phyloP scores from a whole-genome alignment of 2,329 filamentous ascomycete species.

The Arthrobotrys sinensis region DNA sequence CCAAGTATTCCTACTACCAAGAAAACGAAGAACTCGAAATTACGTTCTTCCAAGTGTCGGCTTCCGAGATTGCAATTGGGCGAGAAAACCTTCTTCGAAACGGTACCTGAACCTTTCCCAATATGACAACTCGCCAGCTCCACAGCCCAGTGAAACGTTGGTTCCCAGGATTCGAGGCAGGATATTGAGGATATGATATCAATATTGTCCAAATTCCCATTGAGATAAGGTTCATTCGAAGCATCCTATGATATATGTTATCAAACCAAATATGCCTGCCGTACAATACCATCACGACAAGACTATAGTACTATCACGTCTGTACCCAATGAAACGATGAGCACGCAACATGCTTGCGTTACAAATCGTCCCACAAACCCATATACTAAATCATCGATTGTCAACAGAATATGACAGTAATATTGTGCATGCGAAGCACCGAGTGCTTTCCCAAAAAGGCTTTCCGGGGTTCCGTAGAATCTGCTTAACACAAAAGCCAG shows the following conservation, averaged over 20 bases:
- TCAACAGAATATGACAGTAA: too few species aligned
- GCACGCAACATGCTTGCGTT: neutral
- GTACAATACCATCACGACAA: too few species aligned
- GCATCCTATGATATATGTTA: too few species aligned
- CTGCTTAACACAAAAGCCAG: neutral
- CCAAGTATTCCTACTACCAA: constrained; percentile 4
- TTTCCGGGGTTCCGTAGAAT: neutral
- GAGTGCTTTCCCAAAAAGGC: too few species aligned
- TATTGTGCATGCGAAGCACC: too few species aligned
- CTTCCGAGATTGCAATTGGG: constrained; percentile 21
- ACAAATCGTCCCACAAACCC: neutral
- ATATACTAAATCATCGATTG: too few species aligned
- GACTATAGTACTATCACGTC: neutral
- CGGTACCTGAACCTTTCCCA: constrained; percentile 50
- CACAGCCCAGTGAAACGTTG: constrained; percentile 14
- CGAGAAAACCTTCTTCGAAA: constrained; percentile 4
- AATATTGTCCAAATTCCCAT: neutral
- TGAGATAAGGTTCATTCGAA: neutral
- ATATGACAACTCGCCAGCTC: constrained; percentile 24
- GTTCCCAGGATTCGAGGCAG: constrained; percentile 2
- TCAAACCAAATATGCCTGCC: too few species aligned
- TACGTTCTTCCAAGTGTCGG: constrained; percentile 1
- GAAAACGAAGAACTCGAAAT: constrained; percentile 19
- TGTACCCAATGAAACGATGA: constrained; percentile 13
- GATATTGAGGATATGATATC: constrained; percentile 1